phyloP scores from a whole-genome alignment of 73 alveolate genomes.

The Blepharisma stoltei region DNA sequence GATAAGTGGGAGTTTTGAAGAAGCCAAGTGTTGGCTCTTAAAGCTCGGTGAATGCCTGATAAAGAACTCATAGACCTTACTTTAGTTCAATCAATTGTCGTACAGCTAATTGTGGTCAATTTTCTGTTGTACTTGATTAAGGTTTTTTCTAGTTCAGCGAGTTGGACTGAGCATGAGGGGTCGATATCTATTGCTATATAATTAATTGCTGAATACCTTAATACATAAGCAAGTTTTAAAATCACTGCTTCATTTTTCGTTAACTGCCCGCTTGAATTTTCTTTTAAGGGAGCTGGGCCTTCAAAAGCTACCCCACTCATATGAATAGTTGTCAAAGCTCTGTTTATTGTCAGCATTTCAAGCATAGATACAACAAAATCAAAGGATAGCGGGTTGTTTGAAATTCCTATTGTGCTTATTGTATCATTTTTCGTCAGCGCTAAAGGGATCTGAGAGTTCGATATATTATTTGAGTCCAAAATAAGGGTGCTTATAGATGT shows the following conservation, averaged over 20 bases:
- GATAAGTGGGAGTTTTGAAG: not conserved
- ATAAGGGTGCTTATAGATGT: not conserved
- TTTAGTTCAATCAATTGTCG: not conserved
- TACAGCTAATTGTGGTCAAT: not conserved
- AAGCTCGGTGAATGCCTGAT: not conserved
- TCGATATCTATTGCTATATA: not conserved
- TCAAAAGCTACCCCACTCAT: not conserved
- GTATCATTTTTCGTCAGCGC: not conserved
- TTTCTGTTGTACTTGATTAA: not conserved
- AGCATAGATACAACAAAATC: constrained; percentile 14
- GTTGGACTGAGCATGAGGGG: not conserved
- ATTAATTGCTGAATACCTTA: not conserved
- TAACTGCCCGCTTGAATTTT: constrained; percentile 29
- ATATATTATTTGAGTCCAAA: not conserved
- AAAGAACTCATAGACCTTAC: not conserved
- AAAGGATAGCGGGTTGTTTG: not conserved
- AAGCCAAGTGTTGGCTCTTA: constrained; percentile 13
- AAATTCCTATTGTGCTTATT: not conserved
- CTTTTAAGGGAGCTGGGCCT: constrained; percentile 26
- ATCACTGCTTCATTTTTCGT: constrained; percentile 11
- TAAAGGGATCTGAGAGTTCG: not conserved
- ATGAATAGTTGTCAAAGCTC: not conserved
- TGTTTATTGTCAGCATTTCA: not conserved
- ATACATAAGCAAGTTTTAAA: constrained; percentile 13
- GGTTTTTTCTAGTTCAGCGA: constrained; percentile 16